A percentile compares a stretch with the other conserved stretches of the same genome.
Conservation (phyloP, 257 asterid genomes). For the Solanum piurae region DNA sequence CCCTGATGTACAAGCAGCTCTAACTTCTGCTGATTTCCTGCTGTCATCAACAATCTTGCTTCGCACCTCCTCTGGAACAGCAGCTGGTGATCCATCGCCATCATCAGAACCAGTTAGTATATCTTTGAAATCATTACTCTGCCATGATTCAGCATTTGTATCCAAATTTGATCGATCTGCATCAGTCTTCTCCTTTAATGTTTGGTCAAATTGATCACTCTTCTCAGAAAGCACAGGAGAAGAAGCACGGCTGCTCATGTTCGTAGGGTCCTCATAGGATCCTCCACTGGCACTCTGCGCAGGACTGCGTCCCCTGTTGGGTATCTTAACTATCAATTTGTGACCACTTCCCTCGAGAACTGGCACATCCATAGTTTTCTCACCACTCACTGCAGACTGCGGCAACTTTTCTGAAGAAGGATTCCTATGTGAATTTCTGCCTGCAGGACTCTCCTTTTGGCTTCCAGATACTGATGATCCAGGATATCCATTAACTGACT, state of each 20-base stretch:
- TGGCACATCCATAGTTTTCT: conserved; percentile 42
- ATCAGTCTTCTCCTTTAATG: conserved; percentile 36
- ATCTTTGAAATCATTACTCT: conserved; percentile 40
- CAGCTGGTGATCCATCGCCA: conserved; percentile 35
- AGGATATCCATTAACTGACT: conserved; percentile 28
- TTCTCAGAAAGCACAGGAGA: conserved; percentile 39
- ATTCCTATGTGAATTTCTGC: conserved; percentile 31
- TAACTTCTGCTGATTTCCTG: conserved; percentile 20
- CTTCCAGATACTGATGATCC: conserved; percentile 29
- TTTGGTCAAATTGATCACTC: conserved; percentile 33
- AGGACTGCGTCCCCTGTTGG: conserved; percentile 59
- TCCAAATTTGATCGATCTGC: conserved; percentile 23
- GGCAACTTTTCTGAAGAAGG: conserved; percentile 36
- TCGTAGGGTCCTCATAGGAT: conserved; percentile 39
- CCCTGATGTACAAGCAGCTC: conserved; percentile 19
- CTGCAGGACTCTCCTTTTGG: conserved; percentile 48
- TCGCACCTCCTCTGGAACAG: conserved; percentile 41
- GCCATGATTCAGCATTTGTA: conserved; percentile 33
- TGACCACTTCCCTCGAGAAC: conserved; percentile 35
- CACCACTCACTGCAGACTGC: conserved; percentile 30
- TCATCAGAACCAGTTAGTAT: conserved; percentile 34
- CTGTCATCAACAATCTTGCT: conserved; percentile 31
- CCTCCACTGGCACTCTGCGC: conserved; percentile 43
- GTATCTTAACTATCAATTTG: conserved; percentile 74
- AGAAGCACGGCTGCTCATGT: conserved; percentile 45